Evolutionary conservation across 2,329 filamentous ascomycete genomes (phyloP).

Genomic region (Nemania sp.): DNA sequence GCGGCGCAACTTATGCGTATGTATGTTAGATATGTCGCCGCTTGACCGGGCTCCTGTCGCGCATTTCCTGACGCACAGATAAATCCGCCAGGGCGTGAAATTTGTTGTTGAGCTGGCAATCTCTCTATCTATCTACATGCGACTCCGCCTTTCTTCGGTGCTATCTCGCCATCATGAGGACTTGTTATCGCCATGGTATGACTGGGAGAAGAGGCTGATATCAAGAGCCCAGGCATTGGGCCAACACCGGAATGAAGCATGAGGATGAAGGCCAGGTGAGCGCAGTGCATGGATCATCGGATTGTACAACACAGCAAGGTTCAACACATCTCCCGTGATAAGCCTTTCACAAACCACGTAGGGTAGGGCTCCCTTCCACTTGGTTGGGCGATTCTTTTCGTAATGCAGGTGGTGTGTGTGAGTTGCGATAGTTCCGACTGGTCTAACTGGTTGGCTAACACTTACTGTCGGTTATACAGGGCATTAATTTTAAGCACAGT

Average conservation of each 20-base stretch:
- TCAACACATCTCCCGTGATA: slow-evolving; percentile 15
- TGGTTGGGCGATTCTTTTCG: slow-evolving; percentile 20
- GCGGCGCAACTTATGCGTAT: too few species aligned
- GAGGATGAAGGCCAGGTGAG: slow-evolving; percentile 16
- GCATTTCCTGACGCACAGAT: slow-evolving; percentile 12
- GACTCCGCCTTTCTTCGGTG: slow-evolving; percentile 11
- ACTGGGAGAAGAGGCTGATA: background rate
- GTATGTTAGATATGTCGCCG: slow-evolving; percentile 20
- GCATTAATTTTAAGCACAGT: slow-evolving; percentile 1
- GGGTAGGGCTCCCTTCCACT: slow-evolving; percentile 2
- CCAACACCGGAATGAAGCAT: slow-evolving; percentile 1
- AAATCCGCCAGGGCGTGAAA: slow-evolving; percentile 5
- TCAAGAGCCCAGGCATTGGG: background rate
- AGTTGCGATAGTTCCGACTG: slow-evolving; percentile 19
- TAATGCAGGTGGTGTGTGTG: slow-evolving; percentile 16
- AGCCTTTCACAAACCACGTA: slow-evolving; percentile 15
- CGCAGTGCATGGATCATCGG: slow-evolving; percentile 9
- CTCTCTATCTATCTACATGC: background rate
- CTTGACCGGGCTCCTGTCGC: slow-evolving; percentile 22
- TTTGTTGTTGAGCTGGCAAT: slow-evolving; percentile 9
- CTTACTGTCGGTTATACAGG: slow-evolving; percentile 16
- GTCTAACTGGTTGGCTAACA: slow-evolving; percentile 9
- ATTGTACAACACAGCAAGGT: slow-evolving; percentile 24
- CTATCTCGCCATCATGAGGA: slow-evolving; percentile 17
- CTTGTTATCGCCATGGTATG: slow-evolving; percentile 13